These are phyloP conservation scores for Poterioochromonas sp. DNA, from an alignment of 352 stramenopile genomes.

Conservation along the genomic window DNA sequence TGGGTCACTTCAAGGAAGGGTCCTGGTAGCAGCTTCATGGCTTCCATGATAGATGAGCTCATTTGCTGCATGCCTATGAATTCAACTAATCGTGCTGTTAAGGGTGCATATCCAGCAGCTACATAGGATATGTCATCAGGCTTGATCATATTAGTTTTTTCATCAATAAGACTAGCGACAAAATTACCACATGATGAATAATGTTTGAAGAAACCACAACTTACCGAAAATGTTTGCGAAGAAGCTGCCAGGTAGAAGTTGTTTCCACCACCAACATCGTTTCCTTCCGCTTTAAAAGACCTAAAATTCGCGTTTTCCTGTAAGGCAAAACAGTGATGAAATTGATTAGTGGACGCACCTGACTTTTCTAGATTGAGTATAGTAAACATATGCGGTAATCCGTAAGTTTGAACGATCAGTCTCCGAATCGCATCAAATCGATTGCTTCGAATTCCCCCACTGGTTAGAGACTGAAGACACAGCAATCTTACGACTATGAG, in stretches of 20 bases:
- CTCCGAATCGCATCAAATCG: constrained; percentile 83
- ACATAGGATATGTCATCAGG: constrained; percentile 87
- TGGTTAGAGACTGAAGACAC: constrained; percentile 82
- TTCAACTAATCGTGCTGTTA: constrained; percentile 83
- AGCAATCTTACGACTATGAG: constrained; percentile 77
- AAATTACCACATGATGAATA: constrained; percentile 54
- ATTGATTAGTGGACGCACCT: not conserved
- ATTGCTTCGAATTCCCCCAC: constrained; percentile 80
- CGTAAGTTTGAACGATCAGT: constrained; percentile 90
- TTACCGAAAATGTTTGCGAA: constrained; percentile 11
- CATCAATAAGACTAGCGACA: constrained; percentile 71
- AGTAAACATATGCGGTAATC: constrained; percentile 83
- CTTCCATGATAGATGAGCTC: constrained; percentile 50
- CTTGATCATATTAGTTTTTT: constrained; percentile 80
- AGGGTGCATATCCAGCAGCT: constrained; percentile 76
- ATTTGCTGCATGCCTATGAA: too few relatives aligned
- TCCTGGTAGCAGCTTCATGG: constrained; percentile 66
- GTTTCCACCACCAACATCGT: constrained; percentile 34
- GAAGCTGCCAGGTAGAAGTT: not conserved
- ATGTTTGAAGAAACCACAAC: constrained; percentile 13
- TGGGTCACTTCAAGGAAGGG: constrained; percentile 65
- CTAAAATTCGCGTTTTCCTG: too few relatives aligned
- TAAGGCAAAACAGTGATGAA: not conserved
- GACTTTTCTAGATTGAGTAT: constrained; percentile 85
- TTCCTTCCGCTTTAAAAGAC: not conserved